Base-by-base conservation (phyloP, 352 stramenopile species). In the Phytophthora cryptogea region DNA sequence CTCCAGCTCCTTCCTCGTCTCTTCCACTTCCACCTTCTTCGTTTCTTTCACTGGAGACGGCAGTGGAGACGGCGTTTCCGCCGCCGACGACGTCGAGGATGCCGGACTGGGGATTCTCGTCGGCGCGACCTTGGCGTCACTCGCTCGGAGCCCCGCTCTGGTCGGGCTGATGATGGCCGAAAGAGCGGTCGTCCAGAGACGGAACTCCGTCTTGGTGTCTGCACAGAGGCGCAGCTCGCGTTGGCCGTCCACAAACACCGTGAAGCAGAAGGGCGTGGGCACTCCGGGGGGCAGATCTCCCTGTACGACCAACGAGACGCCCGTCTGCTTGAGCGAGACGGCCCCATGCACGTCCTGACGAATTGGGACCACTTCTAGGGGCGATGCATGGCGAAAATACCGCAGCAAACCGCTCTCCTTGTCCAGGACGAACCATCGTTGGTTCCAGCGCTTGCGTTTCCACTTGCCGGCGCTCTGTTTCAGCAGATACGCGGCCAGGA, bases 241-340 rank as follows among this genome's bases (percentile, higher is more conserved):
- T 16, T 73, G 64, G 27, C 63, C 66, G n/a, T 68, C 63, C 8
- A 66, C 66, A 4, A 72, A 57, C 23, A 90, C 65, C 8, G 76
- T 88, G 59, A 94, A 94, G 59, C 84, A 94, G 65, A 91, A 94
- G 9, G 84, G 84, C 10, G 80, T 90, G 8, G 84, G 84, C n/a
- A 87, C 83, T 37, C 80, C 77, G 8, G 67, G 55, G 13, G 84
- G 80, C 37, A 92, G 44, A 59, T 89, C 80, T 36, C 83, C 82
- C 55, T 90, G 84, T 40, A 92, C 84, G 35, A 90, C 79, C 5
- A 93, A 62, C 33, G 79, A 77, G 7, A 77, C 82, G 6, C 72
- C 78, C 8, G 63, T 44, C 44, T 80, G 57, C 33, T 64, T 72
- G 31, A 93, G 66, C 33, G 66, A 56, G 30, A 91, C 46, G 7